Evolutionary conservation across 2,329 filamentous ascomycete species (phyloP).

Genomic region (Cucurbitaria berberidis): DNA sequence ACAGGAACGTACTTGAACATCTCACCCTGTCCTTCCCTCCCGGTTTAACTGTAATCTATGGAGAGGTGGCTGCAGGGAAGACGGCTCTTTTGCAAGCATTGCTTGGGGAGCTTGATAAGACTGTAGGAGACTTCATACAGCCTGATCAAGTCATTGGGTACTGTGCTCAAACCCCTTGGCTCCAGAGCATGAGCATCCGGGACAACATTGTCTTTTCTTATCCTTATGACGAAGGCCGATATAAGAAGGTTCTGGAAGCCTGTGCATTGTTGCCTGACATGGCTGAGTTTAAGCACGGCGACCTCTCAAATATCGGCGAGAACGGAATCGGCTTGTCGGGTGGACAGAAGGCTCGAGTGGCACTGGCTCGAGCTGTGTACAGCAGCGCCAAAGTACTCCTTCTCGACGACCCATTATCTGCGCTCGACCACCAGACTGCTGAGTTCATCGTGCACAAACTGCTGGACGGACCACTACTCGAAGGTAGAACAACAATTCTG

Average conservation of each 20-base stretch:
- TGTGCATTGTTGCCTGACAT: conserved; percentile 69
- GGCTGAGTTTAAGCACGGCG: conserved; percentile 67
- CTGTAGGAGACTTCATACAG: conserved; percentile 57
- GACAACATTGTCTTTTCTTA: conserved; percentile 71
- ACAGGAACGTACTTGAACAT: conserved; percentile 61
- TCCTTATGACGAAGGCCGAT: conserved; percentile 72
- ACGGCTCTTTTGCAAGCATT: conserved; percentile 65
- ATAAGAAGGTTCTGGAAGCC: conserved; percentile 69
- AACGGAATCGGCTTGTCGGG: conserved; percentile 67
- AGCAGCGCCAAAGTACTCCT: conserved; percentile 61
- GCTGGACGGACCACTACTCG: conserved; percentile 61
- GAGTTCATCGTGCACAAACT: conserved; percentile 65
- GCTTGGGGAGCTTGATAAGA: conserved; percentile 64
- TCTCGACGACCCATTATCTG: conserved; percentile 66
- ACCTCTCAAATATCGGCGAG: conserved; percentile 66
- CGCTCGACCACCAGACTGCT: conserved; percentile 69
- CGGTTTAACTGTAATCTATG: conserved; percentile 66
- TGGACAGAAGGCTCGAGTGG: conserved; percentile 66
- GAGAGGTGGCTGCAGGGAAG: conserved; percentile 70
- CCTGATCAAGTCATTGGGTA: conserved; percentile 66
- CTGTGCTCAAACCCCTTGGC: conserved; percentile 70
- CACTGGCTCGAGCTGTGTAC: conserved; percentile 66
- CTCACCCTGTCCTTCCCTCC: conserved; percentile 61
- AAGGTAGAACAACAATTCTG: conserved; percentile 62
- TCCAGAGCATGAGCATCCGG: conserved; percentile 72